phyloP scores from a whole-genome alignment of 768 basidiomycete species.

The Boletus bicolor region DNA sequence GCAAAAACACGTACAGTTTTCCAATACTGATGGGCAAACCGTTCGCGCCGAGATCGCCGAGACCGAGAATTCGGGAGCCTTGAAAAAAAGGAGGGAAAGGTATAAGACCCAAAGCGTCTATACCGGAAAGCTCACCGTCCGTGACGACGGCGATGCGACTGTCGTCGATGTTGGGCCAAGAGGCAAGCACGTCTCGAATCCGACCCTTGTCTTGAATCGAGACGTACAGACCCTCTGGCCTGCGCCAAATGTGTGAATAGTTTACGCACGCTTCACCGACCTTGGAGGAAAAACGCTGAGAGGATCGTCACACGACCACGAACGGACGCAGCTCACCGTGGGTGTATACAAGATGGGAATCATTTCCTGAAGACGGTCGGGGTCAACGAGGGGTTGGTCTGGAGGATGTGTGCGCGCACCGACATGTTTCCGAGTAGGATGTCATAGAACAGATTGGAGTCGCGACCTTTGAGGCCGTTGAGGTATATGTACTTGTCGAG shows the following conservation, averaged over 20 bases:
- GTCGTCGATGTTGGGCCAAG: constrained; percentile 45
- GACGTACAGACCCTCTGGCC: constrained; percentile 59
- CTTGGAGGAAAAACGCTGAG: constrained; percentile 24
- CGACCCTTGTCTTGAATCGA: constrained; percentile 65
- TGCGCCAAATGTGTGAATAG: constrained; percentile 67
- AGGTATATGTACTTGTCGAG: constrained; percentile 75
- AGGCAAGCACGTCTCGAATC: constrained; percentile 52
- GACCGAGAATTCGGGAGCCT: constrained; percentile 71
- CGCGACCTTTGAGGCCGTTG: constrained; percentile 57
- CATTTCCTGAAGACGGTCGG: constrained; percentile 38
- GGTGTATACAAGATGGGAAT: constrained; percentile 75
- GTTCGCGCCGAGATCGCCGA: constrained; percentile 46
- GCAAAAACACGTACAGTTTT: constrained; percentile 50
- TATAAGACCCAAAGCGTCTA: neutral
- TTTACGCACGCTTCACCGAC: constrained; percentile 71
- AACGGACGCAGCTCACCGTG: constrained; percentile 41
- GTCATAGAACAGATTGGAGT: constrained; percentile 64
- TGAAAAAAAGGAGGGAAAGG: no score
- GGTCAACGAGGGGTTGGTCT: neutral
- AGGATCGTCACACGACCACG: constrained; percentile 7
- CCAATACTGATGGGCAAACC: constrained; percentile 61
- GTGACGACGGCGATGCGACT: constrained; percentile 75
- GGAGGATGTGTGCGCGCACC: constrained; percentile 31
- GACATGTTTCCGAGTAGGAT: constrained; percentile 59
- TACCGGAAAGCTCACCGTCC: constrained; percentile 45